Base-by-base conservation (phyloP, 2,329 filamentous ascomycete genomes). In the Apiospora rasikravindrae region DNA sequence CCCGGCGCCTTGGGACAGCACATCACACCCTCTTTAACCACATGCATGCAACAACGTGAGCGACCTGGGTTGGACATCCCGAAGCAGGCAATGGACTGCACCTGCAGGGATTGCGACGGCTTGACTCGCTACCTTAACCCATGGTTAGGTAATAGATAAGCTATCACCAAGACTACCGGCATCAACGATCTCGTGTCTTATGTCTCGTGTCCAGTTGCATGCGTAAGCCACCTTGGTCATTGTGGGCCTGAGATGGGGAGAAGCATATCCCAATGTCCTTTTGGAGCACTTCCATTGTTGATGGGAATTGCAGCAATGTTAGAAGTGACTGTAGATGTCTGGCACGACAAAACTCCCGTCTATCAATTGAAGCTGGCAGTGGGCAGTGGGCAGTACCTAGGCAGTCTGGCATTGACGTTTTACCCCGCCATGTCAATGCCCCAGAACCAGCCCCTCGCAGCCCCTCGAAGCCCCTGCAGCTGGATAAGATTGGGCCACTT, bases 141-240 rank as follows among this genome's bases (percentile, higher is more conserved):
- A 22, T 7, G 11, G 29, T 61, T 61, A 61, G 33, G 57, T 64
- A 64, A 64, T 64, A 64, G 57, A 64, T 64, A 64, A 64, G 57
- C 57, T 37, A 64, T 40, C 57, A 14, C 29, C 22, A 13, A 40
- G 19, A 37, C 29, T 22, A n/a, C n/a, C n/a, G n/a, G n/a, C n/a
- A 37, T 29, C 29, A 29, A 2, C 26, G 33, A 19, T 33, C 26
- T 10, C 26, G 14, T 8, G 7, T 33, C 26, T 10, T 14, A 5
- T 8, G 7, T 57, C 26, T 57, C 19, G 14, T 33, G 26, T 19
- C 45, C 22, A n/a, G 16, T 57, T 53, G 13, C 26, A 37, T 14
- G 29, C 19, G 29, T 61, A 22, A 61, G 19, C 29, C 29, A 22
- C 3, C n/a, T 19, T 22, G 16, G 29, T 37, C 16, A 4, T 13